Conservation (phyloP, 345 rosid genomes). For the Zanthoxylum bungeanum region DNA sequence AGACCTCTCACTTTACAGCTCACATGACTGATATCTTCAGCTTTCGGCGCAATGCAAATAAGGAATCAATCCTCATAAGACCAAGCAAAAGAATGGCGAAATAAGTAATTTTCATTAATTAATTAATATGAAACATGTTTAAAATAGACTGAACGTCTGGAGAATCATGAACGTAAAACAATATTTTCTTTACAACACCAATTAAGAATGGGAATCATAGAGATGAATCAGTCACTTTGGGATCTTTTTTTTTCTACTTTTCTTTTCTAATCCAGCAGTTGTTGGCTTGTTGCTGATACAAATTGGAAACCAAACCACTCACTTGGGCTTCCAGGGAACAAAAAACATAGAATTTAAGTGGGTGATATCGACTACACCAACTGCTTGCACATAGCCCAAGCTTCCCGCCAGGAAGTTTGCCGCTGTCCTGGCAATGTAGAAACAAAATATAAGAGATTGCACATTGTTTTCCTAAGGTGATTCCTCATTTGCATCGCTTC, state of each 20-base stretch:
- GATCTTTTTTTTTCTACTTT: conserved; percentile 22
- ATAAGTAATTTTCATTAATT: conserved; percentile 35
- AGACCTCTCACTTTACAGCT: background rate
- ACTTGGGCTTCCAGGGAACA: conserved; percentile 30
- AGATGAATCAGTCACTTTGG: conserved; percentile 34
- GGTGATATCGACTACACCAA: conserved; percentile 28
- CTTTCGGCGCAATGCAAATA: background rate
- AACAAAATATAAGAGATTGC: conserved; percentile 18
- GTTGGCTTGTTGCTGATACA: conserved; percentile 44
- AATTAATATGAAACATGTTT: conserved; percentile 55
- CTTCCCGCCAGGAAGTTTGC: conserved; percentile 16
- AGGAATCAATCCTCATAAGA: too few relatives aligned
- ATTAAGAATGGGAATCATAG: conserved; percentile 28
- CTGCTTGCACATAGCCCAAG: conserved; percentile 12
- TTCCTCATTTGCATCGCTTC: conserved; percentile 77
- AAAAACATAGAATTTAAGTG: conserved; percentile 20
- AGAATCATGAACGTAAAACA: conserved; percentile 38
- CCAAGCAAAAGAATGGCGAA: background rate
- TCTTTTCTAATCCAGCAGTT: conserved; percentile 37
- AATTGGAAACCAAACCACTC: conserved; percentile 32
- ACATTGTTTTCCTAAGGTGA: background rate
- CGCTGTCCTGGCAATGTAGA: conserved; percentile 22
- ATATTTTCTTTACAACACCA: conserved; percentile 32
- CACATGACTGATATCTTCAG: background rate
- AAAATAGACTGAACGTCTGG: conserved; percentile 42